These are phyloP conservation scores for Taiozyma sp. DNA, from an alignment of 1,139 yeast genomes.

Conservation along the genomic window DNA sequence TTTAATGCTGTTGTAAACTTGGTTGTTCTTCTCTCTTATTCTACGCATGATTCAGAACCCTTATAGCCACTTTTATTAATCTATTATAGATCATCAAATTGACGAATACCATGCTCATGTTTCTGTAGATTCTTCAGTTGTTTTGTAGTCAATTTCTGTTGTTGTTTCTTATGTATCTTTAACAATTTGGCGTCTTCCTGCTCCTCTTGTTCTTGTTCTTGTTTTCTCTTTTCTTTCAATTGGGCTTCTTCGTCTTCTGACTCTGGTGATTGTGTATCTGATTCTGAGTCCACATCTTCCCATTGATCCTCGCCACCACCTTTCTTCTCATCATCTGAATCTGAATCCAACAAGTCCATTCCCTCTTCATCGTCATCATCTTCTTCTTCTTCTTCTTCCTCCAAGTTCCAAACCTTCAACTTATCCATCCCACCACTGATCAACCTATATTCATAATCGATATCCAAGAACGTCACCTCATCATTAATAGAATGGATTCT, in stretches of 20 bases:
- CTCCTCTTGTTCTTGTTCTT: slow-evolving; percentile 15
- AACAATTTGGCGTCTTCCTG: slow-evolving; percentile 8
- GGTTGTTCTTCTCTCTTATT: background rate
- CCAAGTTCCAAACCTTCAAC: slow-evolving; percentile 65
- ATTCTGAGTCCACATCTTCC: slow-evolving; percentile 12
- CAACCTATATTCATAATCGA: slow-evolving; percentile 75
- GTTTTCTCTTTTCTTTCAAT: slow-evolving; percentile 12
- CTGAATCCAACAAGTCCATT: slow-evolving; percentile 10
- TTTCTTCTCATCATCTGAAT: slow-evolving; percentile 16
- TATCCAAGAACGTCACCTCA: slow-evolving; percentile 70
- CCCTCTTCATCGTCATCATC: slow-evolving; percentile 10
- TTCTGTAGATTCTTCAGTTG: slow-evolving; percentile 45
- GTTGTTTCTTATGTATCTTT: slow-evolving; percentile 23
- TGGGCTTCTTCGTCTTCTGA: slow-evolving; percentile 7
- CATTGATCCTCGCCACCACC: slow-evolving; percentile 20
- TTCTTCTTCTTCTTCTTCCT: slow-evolving; percentile 24
- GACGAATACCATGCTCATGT: slow-evolving; percentile 63
- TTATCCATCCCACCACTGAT: slow-evolving; percentile 82
- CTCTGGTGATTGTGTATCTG: background rate
- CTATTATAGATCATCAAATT: slow-evolving; percentile 49
- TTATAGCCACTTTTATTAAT: background rate
- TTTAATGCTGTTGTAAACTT: too few relatives aligned
- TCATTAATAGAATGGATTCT: slow-evolving; percentile 59
- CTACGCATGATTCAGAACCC: background rate
- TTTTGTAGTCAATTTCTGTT: slow-evolving; percentile 39